phyloP scores from a whole-genome alignment of 768 basidiomycete genomes.

The Epithele typhae region DNA sequence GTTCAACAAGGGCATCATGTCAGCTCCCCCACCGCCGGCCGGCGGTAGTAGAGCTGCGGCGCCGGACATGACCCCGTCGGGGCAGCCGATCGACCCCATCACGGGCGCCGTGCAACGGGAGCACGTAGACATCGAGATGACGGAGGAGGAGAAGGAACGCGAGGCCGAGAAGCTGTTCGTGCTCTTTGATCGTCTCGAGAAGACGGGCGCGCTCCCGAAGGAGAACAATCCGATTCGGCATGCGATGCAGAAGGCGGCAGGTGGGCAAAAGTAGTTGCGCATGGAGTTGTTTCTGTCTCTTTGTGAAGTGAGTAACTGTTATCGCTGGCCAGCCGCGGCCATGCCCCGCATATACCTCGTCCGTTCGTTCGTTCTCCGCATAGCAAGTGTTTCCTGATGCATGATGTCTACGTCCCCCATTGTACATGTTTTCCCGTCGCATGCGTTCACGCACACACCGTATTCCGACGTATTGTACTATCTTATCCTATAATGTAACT shows the following conservation, averaged over 20 bases:
- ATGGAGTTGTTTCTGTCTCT: no score
- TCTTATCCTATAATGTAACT: constrained; percentile 8
- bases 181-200: constrained; percentile 86
- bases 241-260: constrained; percentile 52
- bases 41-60: constrained; percentile 30
- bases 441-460: background rate
- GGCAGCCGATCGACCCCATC: constrained; percentile 71
- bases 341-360: no score
- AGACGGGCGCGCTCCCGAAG: constrained; percentile 61
- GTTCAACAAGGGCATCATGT: constrained; percentile 84
- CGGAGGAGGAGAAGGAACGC: constrained; percentile 90
- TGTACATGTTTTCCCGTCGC: no score
- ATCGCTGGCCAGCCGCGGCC: no score
- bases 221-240: constrained; percentile 70
- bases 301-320: no score
- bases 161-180: constrained; percentile 93
- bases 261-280: constrained; percentile 26
- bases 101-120: constrained; percentile 62
- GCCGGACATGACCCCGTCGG: constrained; percentile 28
- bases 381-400: no score
- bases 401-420: no score
- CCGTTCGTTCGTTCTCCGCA: no score
- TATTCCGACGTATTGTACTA: background rate
- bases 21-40: constrained; percentile 41
- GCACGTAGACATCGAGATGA: constrained; percentile 55